Percentiles rank a stretch among this genome's conserved stretches.
phyloP scores from a whole-genome alignment of 2,329 filamentous ascomycete genomes.

The Penicillium sp. region DNA sequence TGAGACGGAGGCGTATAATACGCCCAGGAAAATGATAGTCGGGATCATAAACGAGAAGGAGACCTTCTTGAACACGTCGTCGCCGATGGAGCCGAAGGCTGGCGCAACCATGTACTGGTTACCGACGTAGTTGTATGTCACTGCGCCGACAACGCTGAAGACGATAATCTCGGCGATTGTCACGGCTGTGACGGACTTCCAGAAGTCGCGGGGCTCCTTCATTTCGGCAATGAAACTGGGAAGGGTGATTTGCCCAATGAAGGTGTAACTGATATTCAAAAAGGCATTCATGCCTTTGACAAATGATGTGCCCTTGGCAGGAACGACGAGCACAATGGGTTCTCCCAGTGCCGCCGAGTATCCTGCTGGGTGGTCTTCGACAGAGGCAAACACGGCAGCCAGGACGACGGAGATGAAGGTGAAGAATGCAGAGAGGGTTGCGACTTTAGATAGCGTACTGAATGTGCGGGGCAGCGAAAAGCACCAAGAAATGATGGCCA shows the following conservation, averaged over 20 bases:
- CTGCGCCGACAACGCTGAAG: slow-evolving; percentile 76
- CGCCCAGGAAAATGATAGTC: slow-evolving; percentile 87
- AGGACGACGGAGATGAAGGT: slow-evolving; percentile 87
- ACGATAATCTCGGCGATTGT: slow-evolving; percentile 85
- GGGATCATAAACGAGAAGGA: slow-evolving; percentile 95
- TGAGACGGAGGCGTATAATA: slow-evolving; percentile 86
- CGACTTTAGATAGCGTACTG: slow-evolving; percentile 73
- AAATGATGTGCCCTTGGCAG: slow-evolving; percentile 71
- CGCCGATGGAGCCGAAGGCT: slow-evolving; percentile 79
- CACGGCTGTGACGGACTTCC: slow-evolving; percentile 87
- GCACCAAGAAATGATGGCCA: slow-evolving; percentile 72
- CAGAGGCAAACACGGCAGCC: slow-evolving; percentile 76
- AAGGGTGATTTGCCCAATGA: slow-evolving; percentile 91
- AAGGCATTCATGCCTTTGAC: slow-evolving; percentile 83
- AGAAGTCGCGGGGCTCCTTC: slow-evolving; percentile 77
- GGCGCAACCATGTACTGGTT: slow-evolving; percentile 86
- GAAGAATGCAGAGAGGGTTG: slow-evolving; percentile 76
- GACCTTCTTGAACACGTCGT: slow-evolving; percentile 76
- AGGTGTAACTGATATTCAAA: slow-evolving; percentile 93
- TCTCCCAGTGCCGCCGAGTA: slow-evolving; percentile 62
- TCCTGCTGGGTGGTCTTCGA: slow-evolving; percentile 70
- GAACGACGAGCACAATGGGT: slow-evolving; percentile 67
- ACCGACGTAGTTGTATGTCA: slow-evolving; percentile 85
- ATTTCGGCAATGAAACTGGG: slow-evolving; percentile 96
- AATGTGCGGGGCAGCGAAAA: slow-evolving; percentile 86